Conservation (phyloP, 2,329 filamentous ascomycete genomes). For the Thielaviopsis ethacetica region DNA sequence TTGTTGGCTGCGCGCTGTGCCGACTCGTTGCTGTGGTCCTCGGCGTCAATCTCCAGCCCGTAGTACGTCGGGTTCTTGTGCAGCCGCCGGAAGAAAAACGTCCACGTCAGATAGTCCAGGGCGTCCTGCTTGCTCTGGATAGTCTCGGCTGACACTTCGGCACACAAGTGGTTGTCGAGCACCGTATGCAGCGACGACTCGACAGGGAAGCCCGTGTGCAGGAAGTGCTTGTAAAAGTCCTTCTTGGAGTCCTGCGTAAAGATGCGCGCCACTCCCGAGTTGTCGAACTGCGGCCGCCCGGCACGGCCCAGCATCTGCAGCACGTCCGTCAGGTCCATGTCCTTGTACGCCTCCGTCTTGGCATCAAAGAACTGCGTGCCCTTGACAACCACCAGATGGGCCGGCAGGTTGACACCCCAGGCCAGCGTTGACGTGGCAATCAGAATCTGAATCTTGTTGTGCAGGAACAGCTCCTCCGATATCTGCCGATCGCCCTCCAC, state of each 20-base stretch:
- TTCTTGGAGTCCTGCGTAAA: conserved; percentile 97
- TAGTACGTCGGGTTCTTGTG: conserved; percentile 99
- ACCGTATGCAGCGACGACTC: conserved; percentile 94
- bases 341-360: conserved; percentile 92
- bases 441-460: conserved; percentile 96
- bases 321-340: conserved; percentile 97
- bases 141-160: conserved; percentile 86
- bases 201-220: conserved; percentile 94
- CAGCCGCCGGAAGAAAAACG: conserved; percentile 92
- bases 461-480: conserved; percentile 84
- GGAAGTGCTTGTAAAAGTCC: conserved; percentile 97
- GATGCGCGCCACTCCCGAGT: conserved; percentile 87
- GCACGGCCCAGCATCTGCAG: conserved; percentile 95
- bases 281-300: conserved; percentile 90
- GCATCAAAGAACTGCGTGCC: conserved; percentile 97
- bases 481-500: conserved; percentile 87
- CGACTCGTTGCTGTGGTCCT: conserved; percentile 4
- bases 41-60: conserved; percentile 73
- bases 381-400: conserved; percentile 93
- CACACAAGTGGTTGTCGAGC: conserved; percentile 88
- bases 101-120: conserved; percentile 95
- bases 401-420: conserved; percentile 95
- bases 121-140: conserved; percentile 92
- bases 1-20: conserved; percentile 83
- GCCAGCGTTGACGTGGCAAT: conserved; percentile 91